These are phyloP conservation scores for Beauveria medogensis DNA, from an alignment of 2,329 filamentous ascomycete genomes.

Conservation along the genomic window DNA sequence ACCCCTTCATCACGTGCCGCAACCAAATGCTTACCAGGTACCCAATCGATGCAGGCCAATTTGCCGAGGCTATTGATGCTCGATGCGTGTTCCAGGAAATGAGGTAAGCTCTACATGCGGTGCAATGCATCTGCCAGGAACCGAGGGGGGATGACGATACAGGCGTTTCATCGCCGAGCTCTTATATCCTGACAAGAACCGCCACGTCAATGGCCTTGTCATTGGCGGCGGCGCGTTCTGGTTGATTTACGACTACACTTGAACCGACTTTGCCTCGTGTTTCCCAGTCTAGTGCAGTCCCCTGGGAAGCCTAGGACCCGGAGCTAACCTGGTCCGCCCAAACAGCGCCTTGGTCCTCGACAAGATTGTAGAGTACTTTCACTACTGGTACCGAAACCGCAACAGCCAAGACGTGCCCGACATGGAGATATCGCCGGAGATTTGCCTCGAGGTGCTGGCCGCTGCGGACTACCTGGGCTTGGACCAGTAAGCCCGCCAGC, in stretches of 20 bases:
- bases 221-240: conserved; percentile 29
- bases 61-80: conserved; percentile 55
- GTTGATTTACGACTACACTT: conserved; percentile 54
- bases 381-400: conserved; percentile 69
- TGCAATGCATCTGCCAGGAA: conserved; percentile 5
- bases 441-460: conserved; percentile 69
- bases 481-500: conserved; percentile 37
- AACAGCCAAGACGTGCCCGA: conserved; percentile 67
- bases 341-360: conserved; percentile 64
- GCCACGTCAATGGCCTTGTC: conserved; percentile 14
- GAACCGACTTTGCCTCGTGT: conserved; percentile 43
- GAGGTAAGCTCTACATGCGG: conserved; percentile 45
- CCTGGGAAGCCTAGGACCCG: conserved; percentile 15
- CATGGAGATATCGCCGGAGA: conserved; percentile 68
- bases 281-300: conserved; percentile 5
- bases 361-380: conserved; percentile 76
- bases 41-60: conserved; percentile 40
- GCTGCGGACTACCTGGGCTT: conserved; percentile 70
- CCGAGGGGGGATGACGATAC: conserved; percentile 27
- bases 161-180: conserved; percentile 29
- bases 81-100: conserved; percentile 64
- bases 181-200: conserved; percentile 36
- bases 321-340: conserved; percentile 14
- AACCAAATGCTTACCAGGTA: conserved; percentile 7
- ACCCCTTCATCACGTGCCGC: conserved; percentile 12